phyloP scores from a whole-genome alignment of 371 early-diverging fungal genomes.

The Mortierella sp. region DNA sequence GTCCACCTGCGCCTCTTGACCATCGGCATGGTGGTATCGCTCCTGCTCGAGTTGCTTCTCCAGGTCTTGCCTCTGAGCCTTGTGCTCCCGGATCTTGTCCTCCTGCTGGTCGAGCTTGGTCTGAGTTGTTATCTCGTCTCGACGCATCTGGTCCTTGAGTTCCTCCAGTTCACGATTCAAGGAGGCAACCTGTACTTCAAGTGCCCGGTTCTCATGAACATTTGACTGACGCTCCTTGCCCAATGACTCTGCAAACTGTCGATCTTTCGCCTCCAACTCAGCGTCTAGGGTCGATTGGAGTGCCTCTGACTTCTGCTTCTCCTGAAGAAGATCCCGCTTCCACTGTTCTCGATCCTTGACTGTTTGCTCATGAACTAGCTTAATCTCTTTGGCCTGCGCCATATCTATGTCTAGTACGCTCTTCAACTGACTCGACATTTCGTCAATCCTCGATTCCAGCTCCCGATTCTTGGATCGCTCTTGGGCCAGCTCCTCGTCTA shows the following conservation, averaged over 20 bases:
- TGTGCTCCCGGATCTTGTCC: conserved; percentile 3
- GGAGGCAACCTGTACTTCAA: conserved; percentile 8
- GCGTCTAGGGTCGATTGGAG: conserved; percentile 7
- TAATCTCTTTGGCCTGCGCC: conserved; percentile 18
- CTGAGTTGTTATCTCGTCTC: conserved; percentile 2
- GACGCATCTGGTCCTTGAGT: conserved; percentile 10
- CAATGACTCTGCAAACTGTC: conserved; percentile 3
- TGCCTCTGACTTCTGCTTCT: conserved; percentile 8
- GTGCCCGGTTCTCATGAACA: conserved; percentile 19
- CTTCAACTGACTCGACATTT: conserved; percentile 17
- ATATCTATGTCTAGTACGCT: conserved; percentile 17
- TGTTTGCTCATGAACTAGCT: conserved; percentile 10
- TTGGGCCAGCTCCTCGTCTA: conserved; percentile 20
- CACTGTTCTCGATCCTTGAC: conserved; percentile 17
- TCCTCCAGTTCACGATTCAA: conserved; percentile 29
- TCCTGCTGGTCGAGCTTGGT: conserved; percentile 14
- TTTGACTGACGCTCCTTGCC: neutral
- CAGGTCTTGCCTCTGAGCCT: conserved; percentile 6
- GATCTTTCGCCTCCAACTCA: conserved; percentile 12
- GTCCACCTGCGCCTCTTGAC: conserved; percentile 18
- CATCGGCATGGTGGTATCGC: conserved; percentile 15
- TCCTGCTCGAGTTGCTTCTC: conserved; percentile 28
- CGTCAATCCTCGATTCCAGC: conserved; percentile 15
- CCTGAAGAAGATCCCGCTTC: conserved; percentile 19
- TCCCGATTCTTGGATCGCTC: conserved; percentile 18